Evolutionary conservation across 1,139 yeast species (phyloP).

Genomic region (Suhomyces bolitotheri): DNA sequence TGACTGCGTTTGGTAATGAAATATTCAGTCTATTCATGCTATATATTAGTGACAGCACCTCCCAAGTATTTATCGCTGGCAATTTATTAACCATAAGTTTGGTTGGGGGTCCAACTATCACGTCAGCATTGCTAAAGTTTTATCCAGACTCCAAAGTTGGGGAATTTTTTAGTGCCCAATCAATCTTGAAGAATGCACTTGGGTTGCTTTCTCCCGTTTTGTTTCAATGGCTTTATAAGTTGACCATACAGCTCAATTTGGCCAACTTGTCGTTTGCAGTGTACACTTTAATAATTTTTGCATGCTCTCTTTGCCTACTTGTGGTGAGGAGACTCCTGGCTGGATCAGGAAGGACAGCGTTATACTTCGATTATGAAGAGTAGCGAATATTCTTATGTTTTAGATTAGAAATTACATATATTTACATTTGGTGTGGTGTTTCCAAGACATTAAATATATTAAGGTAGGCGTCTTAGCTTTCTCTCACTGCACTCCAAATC

Average conservation of each 20-base stretch:
- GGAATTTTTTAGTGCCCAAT: slow-evolving; percentile 54
- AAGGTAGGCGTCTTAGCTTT: too few relatives aligned
- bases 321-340: slow-evolving; percentile 7
- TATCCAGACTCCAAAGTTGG: slow-evolving; percentile 48
- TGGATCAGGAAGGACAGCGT: slow-evolving; percentile 4
- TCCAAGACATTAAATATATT: too few relatives aligned
- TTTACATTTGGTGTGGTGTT: too few relatives aligned
- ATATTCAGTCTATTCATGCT: slow-evolving; percentile 39
- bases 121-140: slow-evolving; percentile 53
- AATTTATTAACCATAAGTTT: slow-evolving; percentile 51
- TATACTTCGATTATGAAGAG: too few relatives aligned
- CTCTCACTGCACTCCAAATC: slow-evolving; percentile 34
- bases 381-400: too few relatives aligned
- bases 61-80: slow-evolving; percentile 8
- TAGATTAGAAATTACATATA: too few relatives aligned
- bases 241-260: slow-evolving; percentile 1
- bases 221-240: slow-evolving; percentile 39
- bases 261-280: slow-evolving; percentile 10
- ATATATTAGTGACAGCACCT: slow-evolving; percentile 10
- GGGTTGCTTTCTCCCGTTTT: slow-evolving; percentile 41
- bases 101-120: slow-evolving; percentile 45
- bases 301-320: slow-evolving; percentile 6
- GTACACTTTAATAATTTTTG: slow-evolving; percentile 7
- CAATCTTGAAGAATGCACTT: slow-evolving; percentile 43
- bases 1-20: slow-evolving; percentile 37